Conservation (phyloP, 1,284 basidiomycete species). For the Ganoderma multipileum region DNA sequence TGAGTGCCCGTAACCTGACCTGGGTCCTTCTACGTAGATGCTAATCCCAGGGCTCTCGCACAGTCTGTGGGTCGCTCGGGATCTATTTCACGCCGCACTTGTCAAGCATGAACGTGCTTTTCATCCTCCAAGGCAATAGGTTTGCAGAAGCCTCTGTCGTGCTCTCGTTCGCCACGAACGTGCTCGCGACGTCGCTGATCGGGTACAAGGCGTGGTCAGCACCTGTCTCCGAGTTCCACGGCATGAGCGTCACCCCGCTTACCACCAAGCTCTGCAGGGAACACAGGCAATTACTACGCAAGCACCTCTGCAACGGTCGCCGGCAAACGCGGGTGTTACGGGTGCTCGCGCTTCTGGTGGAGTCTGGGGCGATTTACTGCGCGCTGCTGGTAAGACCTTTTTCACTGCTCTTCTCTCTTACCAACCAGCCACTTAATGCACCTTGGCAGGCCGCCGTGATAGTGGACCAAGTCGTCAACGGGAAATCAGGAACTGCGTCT, state of each 20-base stretch:
- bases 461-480: background rate
- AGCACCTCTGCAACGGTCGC: background rate
- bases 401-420: background rate
- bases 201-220: conserved; percentile 14
- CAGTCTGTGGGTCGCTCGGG: conserved; percentile 4
- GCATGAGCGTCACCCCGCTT: background rate
- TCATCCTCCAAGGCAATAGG: background rate
- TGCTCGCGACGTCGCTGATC: conserved; percentile 13
- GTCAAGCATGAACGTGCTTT: background rate
- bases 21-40: no score
- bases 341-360: conserved; percentile 10
- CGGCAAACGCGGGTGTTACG: background rate
- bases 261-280: background rate
- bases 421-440: background rate
- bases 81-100: background rate
- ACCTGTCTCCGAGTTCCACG: background rate
- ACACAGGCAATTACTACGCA: background rate
- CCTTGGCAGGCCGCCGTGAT: background rate
- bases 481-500: background rate
- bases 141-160: background rate
- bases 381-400: background rate
- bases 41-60: background rate
- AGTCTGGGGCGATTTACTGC: conserved; percentile 13
- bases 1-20: background rate
- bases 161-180: conserved; percentile 10